Base-by-base conservation (phyloP, 768 basidiomycete genomes). In the Leccinum incarnatum region DNA sequence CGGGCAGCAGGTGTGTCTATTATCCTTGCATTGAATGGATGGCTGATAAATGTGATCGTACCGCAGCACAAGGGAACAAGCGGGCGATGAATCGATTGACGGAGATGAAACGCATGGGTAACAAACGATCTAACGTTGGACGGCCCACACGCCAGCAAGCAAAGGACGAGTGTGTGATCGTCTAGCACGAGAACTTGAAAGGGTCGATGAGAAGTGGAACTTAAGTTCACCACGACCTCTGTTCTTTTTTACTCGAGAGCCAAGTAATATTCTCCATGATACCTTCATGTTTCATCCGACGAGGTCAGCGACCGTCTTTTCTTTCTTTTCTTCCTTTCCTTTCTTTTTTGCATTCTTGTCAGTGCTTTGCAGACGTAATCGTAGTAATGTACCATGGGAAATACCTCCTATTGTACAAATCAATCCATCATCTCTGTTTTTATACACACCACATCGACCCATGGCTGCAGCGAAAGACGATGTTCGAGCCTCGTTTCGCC, bases 61-160 rank as follows among this genome's bases (percentile, higher is more conserved):
- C 37, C 52, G 2, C 66, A 97, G 95, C 93, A 4, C 96, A 98
- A 83, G 92, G 93, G n/a, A 96, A 98, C 76, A 95, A 94, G 74
- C 87, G 95, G 37, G 96, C 96, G 5, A 98, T 97, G 95, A 90
- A 85, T 63, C 85, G 96, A 32, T 75, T 98, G 69, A 96, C 95
- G 27, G 95, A 98, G 74, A 88, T 98, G 81, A 97, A 97, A 73
- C 87, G 92, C 32, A 82, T 86, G 77, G 91, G 92, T 11, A 86
- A 85, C 72, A 93, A 89, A 73, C 83, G 89, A 62, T 79, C 81
- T 49, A 87, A 89, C 62, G 81, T 87, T 53, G 85, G 86, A 17
- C 84, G 95, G 61, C 95, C 96, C 36, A 98, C 96, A 19, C 83
- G 96, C 57, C 89, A 95, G 69, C 86, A 98, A 69, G 95, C 96